Percentiles rank a stretch among this genome's conserved stretches.
Conservation (phyloP, 2,329 filamentous ascomycete species). For the Dothistroma septosporum region DNA sequence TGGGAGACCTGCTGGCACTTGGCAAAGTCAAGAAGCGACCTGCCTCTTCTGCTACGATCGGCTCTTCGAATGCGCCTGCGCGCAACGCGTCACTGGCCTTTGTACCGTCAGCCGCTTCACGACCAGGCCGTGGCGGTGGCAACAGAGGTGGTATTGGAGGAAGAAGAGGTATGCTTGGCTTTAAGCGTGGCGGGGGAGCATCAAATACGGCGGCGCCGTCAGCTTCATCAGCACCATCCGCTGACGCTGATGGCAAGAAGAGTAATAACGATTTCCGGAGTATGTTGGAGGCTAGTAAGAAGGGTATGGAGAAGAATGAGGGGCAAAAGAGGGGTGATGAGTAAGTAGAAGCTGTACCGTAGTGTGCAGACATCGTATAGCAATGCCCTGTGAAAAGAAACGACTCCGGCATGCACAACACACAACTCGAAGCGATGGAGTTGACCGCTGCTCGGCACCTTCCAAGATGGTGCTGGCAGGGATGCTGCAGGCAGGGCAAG, state of each 20-base stretch:
- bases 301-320: conserved; percentile 20
- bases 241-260: conserved; percentile 39
- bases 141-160: conserved; percentile 43
- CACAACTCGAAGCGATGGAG: too few relatives aligned
- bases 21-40: conserved; percentile 41
- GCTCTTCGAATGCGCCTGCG: conserved; percentile 12
- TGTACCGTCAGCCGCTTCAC: conserved; percentile 34
- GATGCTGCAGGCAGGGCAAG: background rate
- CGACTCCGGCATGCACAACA: background rate
- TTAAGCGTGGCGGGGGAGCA: conserved; percentile 41
- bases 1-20: conserved; percentile 48
- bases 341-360: background rate
- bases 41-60: conserved; percentile 11
- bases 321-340: conserved; percentile 21
- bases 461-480: background rate
- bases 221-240: conserved; percentile 23
- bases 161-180: conserved; percentile 46
- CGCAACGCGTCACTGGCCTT: conserved; percentile 21
- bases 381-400: background rate
- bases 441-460: background rate
- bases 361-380: background rate
- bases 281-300: conserved; percentile 46
- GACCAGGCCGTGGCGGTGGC: conserved; percentile 45
- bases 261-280: conserved; percentile 57
- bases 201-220: conserved; percentile 21